These are phyloP conservation scores for Alternaria burnsii DNA, from an alignment of 2,329 filamentous ascomycete genomes.

Conservation along the genomic window DNA sequence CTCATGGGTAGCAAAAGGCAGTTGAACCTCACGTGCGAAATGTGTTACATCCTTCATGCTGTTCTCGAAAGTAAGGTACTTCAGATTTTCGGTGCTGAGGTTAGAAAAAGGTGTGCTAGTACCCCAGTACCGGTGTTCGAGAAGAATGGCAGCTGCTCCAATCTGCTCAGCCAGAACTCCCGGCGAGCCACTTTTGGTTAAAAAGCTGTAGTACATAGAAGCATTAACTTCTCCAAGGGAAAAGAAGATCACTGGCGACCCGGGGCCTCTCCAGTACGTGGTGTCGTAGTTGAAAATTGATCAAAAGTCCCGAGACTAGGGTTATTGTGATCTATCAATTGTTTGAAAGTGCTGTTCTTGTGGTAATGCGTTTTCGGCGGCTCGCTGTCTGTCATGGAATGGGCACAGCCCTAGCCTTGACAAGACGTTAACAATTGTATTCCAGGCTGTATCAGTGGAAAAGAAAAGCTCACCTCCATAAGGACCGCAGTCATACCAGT, in stretches of 20 bases:
- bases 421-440: not conserved
- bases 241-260: not conserved
- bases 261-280: slow-evolving; percentile 1
- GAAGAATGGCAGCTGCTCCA: not conserved
- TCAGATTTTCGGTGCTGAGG: not conserved
- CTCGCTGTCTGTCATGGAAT: not conserved
- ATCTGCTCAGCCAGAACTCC: not conserved
- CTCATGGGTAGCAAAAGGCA: not conserved
- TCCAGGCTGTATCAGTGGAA: not conserved
- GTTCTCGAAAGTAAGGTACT: slow-evolving; percentile 5
- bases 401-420: slow-evolving; percentile 1
- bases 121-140: slow-evolving; percentile 1
- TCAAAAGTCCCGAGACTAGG: slow-evolving; percentile 2
- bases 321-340: not conserved
- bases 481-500: slow-evolving; percentile 2
- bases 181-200: not conserved
- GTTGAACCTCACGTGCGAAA: not conserved
- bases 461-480: not conserved
- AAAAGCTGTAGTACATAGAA: not conserved
- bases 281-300: not conserved
- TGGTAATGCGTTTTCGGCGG: not conserved
- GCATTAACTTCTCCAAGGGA: not conserved
- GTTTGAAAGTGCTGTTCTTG: slow-evolving; percentile 3
- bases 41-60: slow-evolving; percentile 1
- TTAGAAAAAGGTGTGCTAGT: not conserved